Evolutionary conservation across 805 yeast species (phyloP), one percentile per base, ranked within the genome.

Genomic region (Helenozyma baotianmanensis): DNA sequence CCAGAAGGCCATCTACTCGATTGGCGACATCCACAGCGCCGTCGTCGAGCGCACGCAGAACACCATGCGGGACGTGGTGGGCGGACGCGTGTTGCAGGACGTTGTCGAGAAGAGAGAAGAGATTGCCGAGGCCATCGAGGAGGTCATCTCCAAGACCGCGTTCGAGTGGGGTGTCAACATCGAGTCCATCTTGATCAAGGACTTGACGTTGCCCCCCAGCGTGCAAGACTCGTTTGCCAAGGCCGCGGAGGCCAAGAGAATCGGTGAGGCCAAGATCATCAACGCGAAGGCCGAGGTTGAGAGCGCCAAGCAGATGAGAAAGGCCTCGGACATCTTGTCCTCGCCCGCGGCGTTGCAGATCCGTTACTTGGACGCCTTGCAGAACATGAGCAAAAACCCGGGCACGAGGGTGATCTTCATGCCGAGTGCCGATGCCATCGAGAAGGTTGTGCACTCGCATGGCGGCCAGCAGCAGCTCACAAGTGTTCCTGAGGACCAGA

Each of bases 321-420:
- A 78, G 56, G 86, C 87, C 18, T 85, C 87, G 33, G 86, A 80
- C 56, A 78, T 80, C 38, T 70, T 80, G 50, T 81, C 82, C 28
- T 76, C 83, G 24, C 78, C 79, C 45, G 76, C 86, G 10, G 88
- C 87, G 18, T 78, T 80, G 83, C 87, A 80, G 62, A 80, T 80
- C 54, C 64, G 88, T 56, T 80, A 80, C 51, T 68, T 80, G 57
- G 88, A 80, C 48, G 87, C 87, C n/a, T 76, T 80, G 78, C 85
- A 79, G 58, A 66, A 64, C 40, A 80, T 80, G 86, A 82, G 85
- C 22, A 74, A 62, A 41, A 50, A 68, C 32, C 62, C 85, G 1
- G 71, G 73, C 38, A 60, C 83, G n/a, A 76, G 79, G 57, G 87
- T 80, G 33, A 80, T 80, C 19, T 80, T 80, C 56, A 80, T 80